Base-by-base conservation (phyloP, 768 basidiomycete genomes). In the Chalciporus chontae region DNA sequence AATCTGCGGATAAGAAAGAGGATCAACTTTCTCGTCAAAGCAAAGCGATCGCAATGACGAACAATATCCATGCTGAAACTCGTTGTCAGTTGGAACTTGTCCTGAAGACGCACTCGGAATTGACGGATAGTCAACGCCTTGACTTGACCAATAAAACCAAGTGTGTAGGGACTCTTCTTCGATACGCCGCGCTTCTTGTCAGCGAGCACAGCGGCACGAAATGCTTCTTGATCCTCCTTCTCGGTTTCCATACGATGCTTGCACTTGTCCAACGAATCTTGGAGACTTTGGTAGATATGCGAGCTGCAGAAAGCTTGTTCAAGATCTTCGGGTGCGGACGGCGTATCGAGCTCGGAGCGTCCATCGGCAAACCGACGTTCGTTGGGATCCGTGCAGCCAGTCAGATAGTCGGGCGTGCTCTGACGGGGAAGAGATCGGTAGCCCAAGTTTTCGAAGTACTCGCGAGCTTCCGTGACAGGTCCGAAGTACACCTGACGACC, bases 401-500 rank as follows among this genome's bases (percentile, higher is more conserved):
- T 89, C 18, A 94, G 77, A 66, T 88, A 94, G 64, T 94, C 91
- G 9, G 90, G 82, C 13, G 87, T 89, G 56, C 83, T 90, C 67
- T 94, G 91, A 34, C 90, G 83, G 47, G 87, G 85, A 21, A 88
- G 80, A 17, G 87, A 53, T 32, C 79, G 78, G 68, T 83, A 90
- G 15, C 91, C 90, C 38, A 91, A 70, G 26, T 68, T 66, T 56
- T 88, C 79, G 58, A 96, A 93, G 70, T 94, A 94, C 2, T 71
- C 70, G 14, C 89, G 80, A 14, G 93, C 93, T 52, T 85, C 78
- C 8, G 76, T 71, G 4, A 82, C 77, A 7, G 85, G 80, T 24
- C 93, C 93, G 59, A 79, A 90, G 74, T 83, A 95, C 10, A 89
- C 85, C 65, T 88, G 85, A 23, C 77, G 85, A 9, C 92, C 90